A percentile compares a stretch with the other conserved stretches of the same genome.
Conservation (phyloP, 345 rosid genomes). For the Camelina hispida region DNA sequence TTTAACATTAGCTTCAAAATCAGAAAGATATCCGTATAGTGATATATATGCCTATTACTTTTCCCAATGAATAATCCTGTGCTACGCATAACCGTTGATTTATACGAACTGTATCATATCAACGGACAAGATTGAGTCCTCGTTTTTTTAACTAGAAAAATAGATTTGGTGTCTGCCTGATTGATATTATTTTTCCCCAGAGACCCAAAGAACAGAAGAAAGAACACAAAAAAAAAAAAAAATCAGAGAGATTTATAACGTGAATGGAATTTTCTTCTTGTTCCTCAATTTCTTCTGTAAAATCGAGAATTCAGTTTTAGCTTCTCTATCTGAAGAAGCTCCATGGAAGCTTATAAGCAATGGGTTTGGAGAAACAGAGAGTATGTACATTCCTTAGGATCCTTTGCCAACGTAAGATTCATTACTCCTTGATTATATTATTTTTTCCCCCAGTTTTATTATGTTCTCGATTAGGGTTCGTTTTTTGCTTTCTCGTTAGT, state of each 20-base stretch:
- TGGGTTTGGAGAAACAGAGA: constrained; percentile 92
- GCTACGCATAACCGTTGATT: constrained; percentile 31
- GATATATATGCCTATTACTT: constrained; percentile 19
- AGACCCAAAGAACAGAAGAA: constrained; percentile 1
- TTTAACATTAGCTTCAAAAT: no score
- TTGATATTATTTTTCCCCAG: background rate
- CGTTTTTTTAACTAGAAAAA: constrained; percentile 3
- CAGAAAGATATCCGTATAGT: no score
- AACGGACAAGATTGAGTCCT: constrained; percentile 25
- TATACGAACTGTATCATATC: background rate
- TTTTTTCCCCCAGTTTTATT: background rate
- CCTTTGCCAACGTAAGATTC: constrained; percentile 85
- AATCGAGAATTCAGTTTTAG: background rate
- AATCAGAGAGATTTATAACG: constrained; percentile 22
- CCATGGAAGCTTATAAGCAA: constrained; percentile 86
- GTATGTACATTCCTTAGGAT: constrained; percentile 84
- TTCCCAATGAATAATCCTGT: constrained; percentile 16
- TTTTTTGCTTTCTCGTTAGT: background rate
- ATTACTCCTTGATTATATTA: background rate
- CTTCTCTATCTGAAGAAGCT: background rate
- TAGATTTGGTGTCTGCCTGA: background rate
- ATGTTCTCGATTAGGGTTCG: background rate
- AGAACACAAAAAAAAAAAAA: background rate
- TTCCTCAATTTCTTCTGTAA: constrained; percentile 7
- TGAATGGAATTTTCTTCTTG: constrained; percentile 3